phyloP scores from a whole-genome alignment of 2,329 filamentous ascomycete species.

The Aspergillus sp. region DNA sequence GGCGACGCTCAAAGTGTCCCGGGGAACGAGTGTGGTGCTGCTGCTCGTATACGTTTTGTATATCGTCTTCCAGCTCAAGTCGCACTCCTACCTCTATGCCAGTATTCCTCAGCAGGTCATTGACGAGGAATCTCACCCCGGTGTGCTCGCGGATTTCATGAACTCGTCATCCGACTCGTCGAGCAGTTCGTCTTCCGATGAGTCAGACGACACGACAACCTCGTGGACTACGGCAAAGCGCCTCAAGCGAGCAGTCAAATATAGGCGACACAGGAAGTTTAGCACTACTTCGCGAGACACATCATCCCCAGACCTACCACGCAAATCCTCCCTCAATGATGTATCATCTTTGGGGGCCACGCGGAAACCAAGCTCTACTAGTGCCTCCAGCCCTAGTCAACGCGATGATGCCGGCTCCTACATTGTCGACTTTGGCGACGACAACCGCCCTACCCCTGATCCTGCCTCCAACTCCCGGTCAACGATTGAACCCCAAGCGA shows the following conservation, averaged over 20 bases:
- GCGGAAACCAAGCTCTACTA: constrained; percentile 27
- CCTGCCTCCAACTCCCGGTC: constrained; percentile 31
- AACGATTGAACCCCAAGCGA: constrained; percentile 30
- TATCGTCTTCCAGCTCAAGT: constrained; percentile 87
- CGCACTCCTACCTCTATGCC: constrained; percentile 88
- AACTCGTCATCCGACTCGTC: constrained; percentile 58
- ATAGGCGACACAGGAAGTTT: constrained; percentile 74
- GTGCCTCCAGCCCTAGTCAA: constrained; percentile 29
- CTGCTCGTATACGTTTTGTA: constrained; percentile 83
- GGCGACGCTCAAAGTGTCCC: constrained; percentile 80
- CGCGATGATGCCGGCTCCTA: constrained; percentile 27
- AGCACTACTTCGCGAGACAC: constrained; percentile 68
- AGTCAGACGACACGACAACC: constrained; percentile 69
- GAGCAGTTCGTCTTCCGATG: constrained; percentile 60
- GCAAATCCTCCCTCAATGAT: constrained; percentile 29
- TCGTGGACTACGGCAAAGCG: constrained; percentile 76
- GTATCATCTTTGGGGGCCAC: constrained; percentile 11
- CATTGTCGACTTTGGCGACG: constrained; percentile 34
- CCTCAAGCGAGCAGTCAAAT: constrained; percentile 75
- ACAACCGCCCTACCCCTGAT: neutral
- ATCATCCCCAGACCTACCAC: constrained; percentile 26
- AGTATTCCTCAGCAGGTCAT: constrained; percentile 92
- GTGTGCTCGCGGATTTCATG: constrained; percentile 79
- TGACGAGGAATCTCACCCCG: constrained; percentile 86
- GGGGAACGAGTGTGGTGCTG: constrained; percentile 84